Evolutionary conservation across 495 filamentous ascomycete genomes (phyloP).

Genomic region (Parmelia sp.): DNA sequence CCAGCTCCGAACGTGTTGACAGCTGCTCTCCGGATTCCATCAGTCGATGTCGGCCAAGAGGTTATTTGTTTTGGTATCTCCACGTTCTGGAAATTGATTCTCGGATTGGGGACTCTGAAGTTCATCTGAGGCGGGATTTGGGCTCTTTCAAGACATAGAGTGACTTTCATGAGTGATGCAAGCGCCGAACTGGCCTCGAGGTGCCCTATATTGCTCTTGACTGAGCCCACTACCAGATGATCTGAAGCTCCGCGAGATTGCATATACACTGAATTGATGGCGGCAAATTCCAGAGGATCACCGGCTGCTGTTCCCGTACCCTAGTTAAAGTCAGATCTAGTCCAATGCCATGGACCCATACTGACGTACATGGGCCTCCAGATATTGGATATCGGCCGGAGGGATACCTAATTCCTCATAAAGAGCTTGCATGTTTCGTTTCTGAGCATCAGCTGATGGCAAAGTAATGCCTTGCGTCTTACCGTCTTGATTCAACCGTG

Average conservation of each 20-base stretch:
- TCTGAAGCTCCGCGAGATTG: conserved; percentile 14
- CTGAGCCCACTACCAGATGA: conserved; percentile 16
- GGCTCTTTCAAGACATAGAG: conserved; percentile 53
- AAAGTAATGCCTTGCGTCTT: conserved; percentile 38
- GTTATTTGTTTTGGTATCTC: conserved; percentile 8
- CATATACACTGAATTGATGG: conserved; percentile 30
- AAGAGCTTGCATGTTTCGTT: conserved; percentile 43
- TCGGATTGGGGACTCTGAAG: conserved; percentile 26
- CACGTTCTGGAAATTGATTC: conserved; percentile 23
- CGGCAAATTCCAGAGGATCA: conserved; percentile 41
- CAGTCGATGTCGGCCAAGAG: conserved; percentile 24
- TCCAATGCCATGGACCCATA: conserved; percentile 30
- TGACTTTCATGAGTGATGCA: conserved; percentile 46
- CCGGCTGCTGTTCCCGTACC: conserved; percentile 48
- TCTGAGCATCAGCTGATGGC: conserved; percentile 38
- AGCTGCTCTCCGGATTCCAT: conserved; percentile 16
- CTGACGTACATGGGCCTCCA: conserved; percentile 14
- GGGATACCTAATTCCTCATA: conserved; percentile 43
- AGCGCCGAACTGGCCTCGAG: conserved; percentile 36
- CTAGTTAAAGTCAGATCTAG: conserved; percentile 43
- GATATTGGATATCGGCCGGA: conserved; percentile 36
- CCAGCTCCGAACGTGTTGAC: conserved; percentile 34
- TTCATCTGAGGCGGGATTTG: conserved; percentile 35
- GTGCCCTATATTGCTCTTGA: conserved; percentile 42
- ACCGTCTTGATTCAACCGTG: conserved; percentile 52